Evolutionary conservation across 2,329 filamentous ascomycete species (phyloP), one percentile per base, ranked within the genome.

Genomic region (Trichocomaceae sp.): DNA sequence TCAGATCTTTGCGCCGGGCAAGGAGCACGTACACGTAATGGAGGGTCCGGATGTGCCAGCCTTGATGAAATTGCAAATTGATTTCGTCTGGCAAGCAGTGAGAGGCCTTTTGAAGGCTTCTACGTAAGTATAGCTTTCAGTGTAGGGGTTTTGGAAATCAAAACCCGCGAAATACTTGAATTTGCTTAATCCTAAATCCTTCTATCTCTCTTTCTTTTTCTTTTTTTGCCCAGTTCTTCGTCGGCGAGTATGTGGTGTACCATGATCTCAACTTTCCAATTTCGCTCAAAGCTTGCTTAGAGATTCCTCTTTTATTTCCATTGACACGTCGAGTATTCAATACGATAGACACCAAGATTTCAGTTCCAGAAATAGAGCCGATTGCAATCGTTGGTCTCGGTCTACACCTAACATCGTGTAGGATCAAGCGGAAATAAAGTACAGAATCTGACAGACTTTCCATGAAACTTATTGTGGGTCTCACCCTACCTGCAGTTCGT

Each of bases 41-140:
- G 44, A 47, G 23, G 44, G 44, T 31, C 8, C 23, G 44, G 44
- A 31, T 47, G 19, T 47, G 29, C 15, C 15, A 1, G 17, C 7
- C 9, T 47, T 47, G 44, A 31, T 47, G 44, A 47, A 47, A 47
- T 47, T 47, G 44, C 44, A 47, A 47, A 29, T 47, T 47, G 44
- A 47, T 10, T 47, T 47, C 15, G 13, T 47, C 44, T 47, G 44
- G 44, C 44, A 47, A 47, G 44, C 44, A 47, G 44, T 47, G 44
- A 47, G 44, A 47, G 44, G 44, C 44, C 22, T n/a, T 47, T 29
- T 47, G 15, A 47, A 47, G 44, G 23, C 23, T 31, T 12, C 44
- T 31, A 47, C 44, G 22, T 47, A 47, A 23, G 29, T 23, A 19
- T 45, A 26, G 42, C n/a, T 23, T 26, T 45, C 22, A 29, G n/a